Conservation (phyloP, 306 rosid genomes). For the Trifolium repens region DNA sequence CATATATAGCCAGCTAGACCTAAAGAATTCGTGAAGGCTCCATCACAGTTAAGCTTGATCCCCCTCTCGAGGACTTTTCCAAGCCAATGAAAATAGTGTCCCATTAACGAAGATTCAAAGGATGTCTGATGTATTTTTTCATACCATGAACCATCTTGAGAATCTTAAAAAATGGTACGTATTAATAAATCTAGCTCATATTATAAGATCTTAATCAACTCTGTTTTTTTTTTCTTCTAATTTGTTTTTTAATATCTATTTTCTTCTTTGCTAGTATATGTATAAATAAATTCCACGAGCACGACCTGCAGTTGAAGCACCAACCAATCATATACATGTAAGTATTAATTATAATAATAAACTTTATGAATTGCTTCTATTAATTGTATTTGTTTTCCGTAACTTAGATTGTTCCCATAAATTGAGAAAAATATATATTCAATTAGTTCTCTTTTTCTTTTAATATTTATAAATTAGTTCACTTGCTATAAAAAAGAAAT, state of each 20-base stretch:
- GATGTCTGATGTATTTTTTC: too few relatives aligned
- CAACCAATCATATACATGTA: background rate
- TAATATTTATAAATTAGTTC: too few relatives aligned
- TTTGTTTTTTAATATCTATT: background rate
- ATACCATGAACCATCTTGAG: too few relatives aligned
- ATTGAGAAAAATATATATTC: background rate
- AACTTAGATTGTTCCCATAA: background rate
- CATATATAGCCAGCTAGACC: too few relatives aligned
- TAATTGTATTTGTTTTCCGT: background rate
- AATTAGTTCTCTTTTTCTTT: too few relatives aligned
- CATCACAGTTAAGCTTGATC: too few relatives aligned
- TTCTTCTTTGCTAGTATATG: background rate
- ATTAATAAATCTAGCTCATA: background rate
- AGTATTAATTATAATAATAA: background rate
- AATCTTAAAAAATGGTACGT: background rate
- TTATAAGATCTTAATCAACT: background rate
- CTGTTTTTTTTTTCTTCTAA: background rate
- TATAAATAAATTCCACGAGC: background rate
- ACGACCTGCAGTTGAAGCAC: background rate
- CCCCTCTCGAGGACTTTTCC: too few relatives aligned
- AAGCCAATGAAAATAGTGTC: too few relatives aligned
- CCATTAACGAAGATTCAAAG: too few relatives aligned
- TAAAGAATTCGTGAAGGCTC: too few relatives aligned
- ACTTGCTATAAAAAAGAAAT: too few relatives aligned
- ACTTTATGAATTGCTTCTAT: background rate